phyloP scores from a whole-genome alignment of 805 yeast genomes.

The Blastobotrys parvus region DNA sequence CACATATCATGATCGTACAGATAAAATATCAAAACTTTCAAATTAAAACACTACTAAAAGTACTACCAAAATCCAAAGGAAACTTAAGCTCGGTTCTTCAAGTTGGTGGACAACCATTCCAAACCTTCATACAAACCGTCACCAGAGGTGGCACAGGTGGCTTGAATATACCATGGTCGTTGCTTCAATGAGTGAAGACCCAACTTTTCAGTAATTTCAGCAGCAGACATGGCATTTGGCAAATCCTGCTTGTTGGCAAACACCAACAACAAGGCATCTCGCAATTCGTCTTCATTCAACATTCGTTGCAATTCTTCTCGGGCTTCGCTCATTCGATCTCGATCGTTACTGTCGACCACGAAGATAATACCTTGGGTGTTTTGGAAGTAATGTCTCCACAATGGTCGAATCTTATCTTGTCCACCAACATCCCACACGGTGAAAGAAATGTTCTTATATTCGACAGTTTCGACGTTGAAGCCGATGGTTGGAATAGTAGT shows the following conservation, averaged over 20 bases:
- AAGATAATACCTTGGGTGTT: constrained; percentile 98
- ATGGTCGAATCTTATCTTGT: constrained; percentile 97
- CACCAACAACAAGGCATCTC: constrained; percentile 90
- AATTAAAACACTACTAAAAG: too few species aligned
- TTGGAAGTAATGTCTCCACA: constrained; percentile 98
- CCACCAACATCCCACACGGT: constrained; percentile 99
- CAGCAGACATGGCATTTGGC: constrained; percentile 98
- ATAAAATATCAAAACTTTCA: too few species aligned
- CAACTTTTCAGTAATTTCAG: constrained; percentile 94
- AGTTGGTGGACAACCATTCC: constrained; percentile 90
- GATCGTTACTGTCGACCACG: constrained; percentile 95
- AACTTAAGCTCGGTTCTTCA: constrained; percentile 53
- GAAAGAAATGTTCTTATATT: constrained; percentile 92
- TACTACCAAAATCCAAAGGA: too few species aligned
- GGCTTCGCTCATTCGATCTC: constrained; percentile 96
- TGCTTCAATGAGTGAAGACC: constrained; percentile 96
- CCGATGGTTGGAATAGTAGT: constrained; percentile 97
- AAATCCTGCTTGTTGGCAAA: constrained; percentile 98
- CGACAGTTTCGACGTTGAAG: constrained; percentile 95
- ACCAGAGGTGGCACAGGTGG: constrained; percentile 98
- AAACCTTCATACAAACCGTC: constrained; percentile 97
- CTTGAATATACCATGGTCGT: constrained; percentile 99
- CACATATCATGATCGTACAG: too few species aligned
- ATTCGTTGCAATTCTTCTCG: constrained; percentile 97
- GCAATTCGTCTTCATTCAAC: constrained; percentile 96